Evolutionary conservation across 2,329 filamentous ascomycete species (phyloP).

Genomic region (Lachnellula willkommii): DNA sequence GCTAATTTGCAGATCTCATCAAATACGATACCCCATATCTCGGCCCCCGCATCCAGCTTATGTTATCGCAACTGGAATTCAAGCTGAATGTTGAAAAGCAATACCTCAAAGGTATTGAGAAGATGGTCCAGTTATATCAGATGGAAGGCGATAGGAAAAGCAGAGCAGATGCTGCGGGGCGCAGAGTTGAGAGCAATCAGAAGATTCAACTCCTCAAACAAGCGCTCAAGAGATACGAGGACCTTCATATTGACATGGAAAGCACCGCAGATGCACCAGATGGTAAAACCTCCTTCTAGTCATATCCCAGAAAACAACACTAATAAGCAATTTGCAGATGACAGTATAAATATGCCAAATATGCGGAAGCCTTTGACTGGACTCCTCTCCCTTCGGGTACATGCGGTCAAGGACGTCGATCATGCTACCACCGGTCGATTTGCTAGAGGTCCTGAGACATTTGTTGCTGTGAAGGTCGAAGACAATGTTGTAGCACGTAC

Average conservation of each 20-base stretch:
- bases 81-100: constrained; percentile 98
- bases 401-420: constrained; percentile 89
- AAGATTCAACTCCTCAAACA: constrained; percentile 96
- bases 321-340: constrained; percentile 53
- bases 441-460: constrained; percentile 86
- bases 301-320: constrained; percentile 6
- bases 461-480: constrained; percentile 94
- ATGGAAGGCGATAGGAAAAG: constrained; percentile 98
- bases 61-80: constrained; percentile 97
- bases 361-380: constrained; percentile 93
- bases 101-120: constrained; percentile 97
- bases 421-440: constrained; percentile 81
- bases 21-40: constrained; percentile 97
- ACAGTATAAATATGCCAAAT: constrained; percentile 93
- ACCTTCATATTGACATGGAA: constrained; percentile 92
- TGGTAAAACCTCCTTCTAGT: constrained; percentile 49
- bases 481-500: constrained; percentile 88
- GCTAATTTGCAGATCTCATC: constrained; percentile 69
- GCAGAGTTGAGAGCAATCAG: constrained; percentile 90
- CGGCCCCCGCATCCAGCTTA: constrained; percentile 95
- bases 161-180: constrained; percentile 82
- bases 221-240: constrained; percentile 93
- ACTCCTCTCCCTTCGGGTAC: constrained; percentile 77
- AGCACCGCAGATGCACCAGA: constrained; percentile 67
- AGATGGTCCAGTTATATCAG: constrained; percentile 96